phyloP scores from a whole-genome alignment of 805 yeast species.

The Teunomyces panamensis region DNA sequence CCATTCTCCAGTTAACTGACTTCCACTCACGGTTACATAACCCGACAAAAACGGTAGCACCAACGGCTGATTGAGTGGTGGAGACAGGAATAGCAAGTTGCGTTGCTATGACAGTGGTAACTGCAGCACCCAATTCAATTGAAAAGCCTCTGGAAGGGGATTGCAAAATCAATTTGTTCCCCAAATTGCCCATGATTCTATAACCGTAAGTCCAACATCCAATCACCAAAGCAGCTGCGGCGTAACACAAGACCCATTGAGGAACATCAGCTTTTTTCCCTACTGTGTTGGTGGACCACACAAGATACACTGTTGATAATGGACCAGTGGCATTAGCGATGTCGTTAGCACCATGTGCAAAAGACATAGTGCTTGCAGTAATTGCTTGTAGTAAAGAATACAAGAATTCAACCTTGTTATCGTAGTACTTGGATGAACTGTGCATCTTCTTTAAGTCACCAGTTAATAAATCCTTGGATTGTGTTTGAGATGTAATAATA shows the following conservation, averaged over 20 bases:
- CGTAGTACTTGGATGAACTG: constrained; percentile 59
- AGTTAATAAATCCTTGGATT: constrained; percentile 36
- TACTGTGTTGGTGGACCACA: constrained; percentile 54
- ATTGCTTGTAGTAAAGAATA: constrained; percentile 67
- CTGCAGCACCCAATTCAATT: constrained; percentile 75
- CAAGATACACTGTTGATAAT: constrained; percentile 57
- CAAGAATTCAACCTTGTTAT: constrained; percentile 65
- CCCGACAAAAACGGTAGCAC: constrained; percentile 76
- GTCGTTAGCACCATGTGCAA: constrained; percentile 82
- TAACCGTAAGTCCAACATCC: constrained; percentile 75
- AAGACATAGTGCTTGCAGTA: constrained; percentile 77
- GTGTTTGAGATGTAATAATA: constrained; percentile 50
- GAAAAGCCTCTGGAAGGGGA: constrained; percentile 78
- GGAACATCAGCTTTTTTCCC: constrained; percentile 57
- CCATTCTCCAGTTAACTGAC: constrained; percentile 77
- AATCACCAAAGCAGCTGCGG: constrained; percentile 63
- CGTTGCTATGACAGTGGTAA: constrained; percentile 73
- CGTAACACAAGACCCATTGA: constrained; percentile 65
- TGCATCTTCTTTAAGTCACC: constrained; percentile 52
- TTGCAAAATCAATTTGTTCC: constrained; percentile 71
- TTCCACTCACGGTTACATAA: constrained; percentile 61
- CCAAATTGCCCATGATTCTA: constrained; percentile 65
- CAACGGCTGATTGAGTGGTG: constrained; percentile 76
- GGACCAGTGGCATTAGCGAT: constrained; percentile 80
- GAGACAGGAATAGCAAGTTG: constrained; percentile 70